Evolutionary conservation across 352 stramenopile genomes (phyloP).

Genomic region (Phytopythium kandeliae): DNA sequence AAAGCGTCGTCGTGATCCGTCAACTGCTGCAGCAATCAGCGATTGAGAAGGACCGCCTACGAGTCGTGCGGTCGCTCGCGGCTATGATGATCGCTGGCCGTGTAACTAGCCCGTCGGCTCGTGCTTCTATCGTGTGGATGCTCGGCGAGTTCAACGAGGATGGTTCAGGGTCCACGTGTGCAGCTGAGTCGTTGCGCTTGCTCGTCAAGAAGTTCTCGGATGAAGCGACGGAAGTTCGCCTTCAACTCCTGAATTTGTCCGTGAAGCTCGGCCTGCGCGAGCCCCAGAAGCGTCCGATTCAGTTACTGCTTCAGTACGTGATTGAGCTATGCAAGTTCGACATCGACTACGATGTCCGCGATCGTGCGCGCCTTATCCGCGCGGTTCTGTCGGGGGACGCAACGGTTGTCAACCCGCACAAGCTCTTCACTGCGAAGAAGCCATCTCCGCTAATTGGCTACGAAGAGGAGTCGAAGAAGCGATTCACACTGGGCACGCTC

Average conservation of each 20-base stretch:
- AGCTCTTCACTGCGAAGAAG: constrained; percentile 78
- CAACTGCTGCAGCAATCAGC: constrained; percentile 90
- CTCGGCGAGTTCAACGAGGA: constrained; percentile 86
- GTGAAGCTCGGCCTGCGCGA: constrained; percentile 86
- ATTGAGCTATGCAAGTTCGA: constrained; percentile 93
- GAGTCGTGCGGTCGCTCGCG: constrained; percentile 69
- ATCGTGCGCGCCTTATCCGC: constrained; percentile 87
- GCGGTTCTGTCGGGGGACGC: constrained; percentile 55
- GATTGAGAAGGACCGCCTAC: constrained; percentile 74
- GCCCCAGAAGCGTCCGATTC: constrained; percentile 65
- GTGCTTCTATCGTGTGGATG: constrained; percentile 92
- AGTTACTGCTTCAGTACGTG: constrained; percentile 85
- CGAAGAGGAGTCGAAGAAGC: constrained; percentile 62
- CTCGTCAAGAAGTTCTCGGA: constrained; percentile 86
- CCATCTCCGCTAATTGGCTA: constrained; percentile 69
- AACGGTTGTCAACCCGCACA: constrained; percentile 56
- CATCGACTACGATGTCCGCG: constrained; percentile 89
- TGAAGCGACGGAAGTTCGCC: constrained; percentile 84
- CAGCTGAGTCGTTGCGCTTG: constrained; percentile 80
- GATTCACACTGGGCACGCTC: constrained; percentile 84
- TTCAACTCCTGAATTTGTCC: constrained; percentile 90
- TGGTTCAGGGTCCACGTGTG: constrained; percentile 55
- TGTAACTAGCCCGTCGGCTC: constrained; percentile 66
- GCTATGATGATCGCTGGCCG: constrained; percentile 71
- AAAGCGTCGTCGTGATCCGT: constrained; percentile 95